Conservation (phyloP, 352 stramenopile genomes). For the Pythium phragmiticola region DNA sequence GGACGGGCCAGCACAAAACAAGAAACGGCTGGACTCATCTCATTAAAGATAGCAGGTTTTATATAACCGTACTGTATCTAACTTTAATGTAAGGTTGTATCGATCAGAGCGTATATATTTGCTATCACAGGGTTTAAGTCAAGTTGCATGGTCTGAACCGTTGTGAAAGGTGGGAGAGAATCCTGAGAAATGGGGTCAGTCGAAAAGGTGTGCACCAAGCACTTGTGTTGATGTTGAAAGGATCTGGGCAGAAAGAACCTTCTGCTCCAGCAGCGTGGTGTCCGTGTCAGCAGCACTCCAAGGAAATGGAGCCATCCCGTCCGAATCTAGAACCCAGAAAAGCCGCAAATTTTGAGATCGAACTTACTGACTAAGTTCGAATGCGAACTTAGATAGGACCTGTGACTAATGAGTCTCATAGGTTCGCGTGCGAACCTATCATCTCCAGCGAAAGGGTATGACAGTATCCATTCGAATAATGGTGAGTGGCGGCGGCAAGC, state of each 20-base stretch:
- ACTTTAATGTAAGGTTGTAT: not conserved
- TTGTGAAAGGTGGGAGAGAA: conserved; percentile 15
- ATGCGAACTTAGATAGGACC: not conserved
- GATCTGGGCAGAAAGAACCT: not conserved
- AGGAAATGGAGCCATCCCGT: too few relatives aligned
- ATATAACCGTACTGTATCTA: not conserved
- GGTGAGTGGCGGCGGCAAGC: conserved; percentile 67
- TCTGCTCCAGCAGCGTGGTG: not conserved
- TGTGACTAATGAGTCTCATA: not conserved
- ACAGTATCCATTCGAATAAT: conserved; percentile 27
- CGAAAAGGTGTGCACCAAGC: conserved; percentile 3
- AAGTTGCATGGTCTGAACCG: conserved; percentile 11
- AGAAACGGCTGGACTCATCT: conserved; percentile 22
- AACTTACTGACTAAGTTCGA: too few relatives aligned
- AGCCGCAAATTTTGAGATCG: too few relatives aligned
- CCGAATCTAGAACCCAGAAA: too few relatives aligned
- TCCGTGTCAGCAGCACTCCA: not conserved
- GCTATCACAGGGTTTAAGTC: conserved; percentile 8
- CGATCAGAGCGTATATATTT: not conserved
- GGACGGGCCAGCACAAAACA: conserved; percentile 6
- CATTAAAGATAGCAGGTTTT: conserved; percentile 19
- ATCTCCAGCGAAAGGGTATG: not conserved
- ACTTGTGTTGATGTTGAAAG: too few relatives aligned
- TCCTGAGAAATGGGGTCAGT: not conserved
- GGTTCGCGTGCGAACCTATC: conserved; percentile 1